Evolutionary conservation across 257 asterid genomes (phyloP).

Genomic region (Eustoma russellianum): DNA sequence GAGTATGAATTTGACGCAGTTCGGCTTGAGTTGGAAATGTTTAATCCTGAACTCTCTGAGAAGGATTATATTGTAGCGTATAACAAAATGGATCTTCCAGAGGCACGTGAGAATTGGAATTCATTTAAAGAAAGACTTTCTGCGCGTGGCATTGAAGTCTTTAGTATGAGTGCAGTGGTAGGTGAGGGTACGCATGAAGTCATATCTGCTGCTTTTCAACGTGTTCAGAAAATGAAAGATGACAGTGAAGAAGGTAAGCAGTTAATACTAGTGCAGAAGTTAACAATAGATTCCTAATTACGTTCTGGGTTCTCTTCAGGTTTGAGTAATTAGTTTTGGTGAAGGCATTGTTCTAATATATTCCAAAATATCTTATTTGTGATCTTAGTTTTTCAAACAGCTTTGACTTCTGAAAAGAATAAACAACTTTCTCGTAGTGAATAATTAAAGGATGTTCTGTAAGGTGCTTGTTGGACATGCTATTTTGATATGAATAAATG

Average conservation of each 20-base stretch:
- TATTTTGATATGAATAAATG: too few relatives aligned
- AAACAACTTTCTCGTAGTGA: too few relatives aligned
- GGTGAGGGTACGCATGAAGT: constrained; percentile 81
- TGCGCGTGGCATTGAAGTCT: constrained; percentile 64
- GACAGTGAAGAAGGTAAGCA: constrained; percentile 40
- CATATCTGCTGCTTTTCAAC: constrained; percentile 56
- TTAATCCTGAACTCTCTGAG: constrained; percentile 78
- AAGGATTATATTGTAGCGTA: constrained; percentile 77
- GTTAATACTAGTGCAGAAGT: not conserved
- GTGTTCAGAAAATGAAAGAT: constrained; percentile 31
- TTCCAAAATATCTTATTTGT: too few relatives aligned
- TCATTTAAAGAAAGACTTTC: constrained; percentile 48
- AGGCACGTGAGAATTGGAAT: constrained; percentile 69
- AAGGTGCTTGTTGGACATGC: too few relatives aligned
- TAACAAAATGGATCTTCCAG: constrained; percentile 96
- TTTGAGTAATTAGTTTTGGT: too few relatives aligned
- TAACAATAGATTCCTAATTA: constrained; percentile 1
- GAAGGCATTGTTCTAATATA: too few relatives aligned
- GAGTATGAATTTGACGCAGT: constrained; percentile 92
- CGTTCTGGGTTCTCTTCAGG: not conserved
- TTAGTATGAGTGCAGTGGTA: constrained; percentile 83
- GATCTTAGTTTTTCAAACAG: too few relatives aligned
- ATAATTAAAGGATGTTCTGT: too few relatives aligned
- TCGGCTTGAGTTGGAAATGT: constrained; percentile 97
- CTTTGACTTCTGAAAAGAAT: too few relatives aligned